Conservation (phyloP, 2,329 filamentous ascomycete genomes). For the Microcera coccophila region DNA sequence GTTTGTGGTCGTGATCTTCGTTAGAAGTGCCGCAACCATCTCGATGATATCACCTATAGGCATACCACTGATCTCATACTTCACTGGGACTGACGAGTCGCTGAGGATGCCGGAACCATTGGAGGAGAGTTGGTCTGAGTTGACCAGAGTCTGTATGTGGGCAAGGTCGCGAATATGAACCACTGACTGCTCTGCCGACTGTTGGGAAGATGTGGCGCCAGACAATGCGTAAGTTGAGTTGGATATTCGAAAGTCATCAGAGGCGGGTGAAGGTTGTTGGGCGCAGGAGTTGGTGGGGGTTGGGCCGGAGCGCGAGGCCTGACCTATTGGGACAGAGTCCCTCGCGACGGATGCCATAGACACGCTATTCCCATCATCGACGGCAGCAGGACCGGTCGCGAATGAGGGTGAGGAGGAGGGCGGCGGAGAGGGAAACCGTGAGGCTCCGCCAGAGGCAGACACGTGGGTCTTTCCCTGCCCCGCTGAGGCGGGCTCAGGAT, state of each 20-base stretch:
- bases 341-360: slow-evolving; percentile 47
- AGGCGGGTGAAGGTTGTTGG: slow-evolving; percentile 35
- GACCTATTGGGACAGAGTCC: slow-evolving; percentile 28
- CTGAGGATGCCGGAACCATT: slow-evolving; percentile 46
- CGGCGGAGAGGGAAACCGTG: slow-evolving; percentile 52
- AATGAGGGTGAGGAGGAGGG: slow-evolving; percentile 50
- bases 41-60: slow-evolving; percentile 96
- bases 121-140: slow-evolving; percentile 64
- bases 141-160: slow-evolving; percentile 86
- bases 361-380: slow-evolving; percentile 40
- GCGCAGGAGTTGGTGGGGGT: slow-evolving; percentile 18
- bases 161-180: slow-evolving; percentile 85
- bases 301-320: slow-evolving; percentile 18
- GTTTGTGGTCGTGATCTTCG: slow-evolving; percentile 96
- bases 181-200: slow-evolving; percentile 41
- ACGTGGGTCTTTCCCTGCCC: slow-evolving; percentile 23
- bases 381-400: slow-evolving; percentile 33
- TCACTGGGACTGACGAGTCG: slow-evolving; percentile 52
- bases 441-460: slow-evolving; percentile 39
- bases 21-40: slow-evolving; percentile 94
- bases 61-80: slow-evolving; percentile 96
- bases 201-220: slow-evolving; percentile 22
- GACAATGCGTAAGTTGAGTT: slow-evolving; percentile 35
- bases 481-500: slow-evolving; percentile 13
- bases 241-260: slow-evolving; percentile 35